Conservation (phyloP, 148 eudicot species). For the Rhododendron ovatum region DNA sequence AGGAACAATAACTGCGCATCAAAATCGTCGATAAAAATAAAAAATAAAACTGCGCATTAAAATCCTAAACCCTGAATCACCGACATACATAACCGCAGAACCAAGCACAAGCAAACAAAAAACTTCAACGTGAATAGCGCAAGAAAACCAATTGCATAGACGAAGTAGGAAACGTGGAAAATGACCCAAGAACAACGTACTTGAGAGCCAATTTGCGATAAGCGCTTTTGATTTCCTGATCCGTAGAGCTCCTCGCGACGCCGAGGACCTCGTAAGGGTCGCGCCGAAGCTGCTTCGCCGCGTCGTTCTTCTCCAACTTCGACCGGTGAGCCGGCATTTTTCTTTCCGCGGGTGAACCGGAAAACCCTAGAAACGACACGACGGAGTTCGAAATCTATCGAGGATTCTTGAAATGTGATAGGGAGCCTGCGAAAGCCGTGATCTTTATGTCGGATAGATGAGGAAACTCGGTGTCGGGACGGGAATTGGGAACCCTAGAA, state of each 20-base stretch:
- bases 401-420: background rate
- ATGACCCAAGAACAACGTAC: constrained; percentile 31
- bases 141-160: background rate
- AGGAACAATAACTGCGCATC: background rate
- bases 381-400: background rate
- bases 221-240: constrained; percentile 81
- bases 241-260: constrained; percentile 58
- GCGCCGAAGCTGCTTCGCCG: constrained; percentile 52
- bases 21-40: background rate
- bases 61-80: background rate
- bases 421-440: background rate
- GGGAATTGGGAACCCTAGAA: constrained; percentile 4
- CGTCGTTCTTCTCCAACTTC: constrained; percentile 45
- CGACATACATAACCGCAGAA: background rate
- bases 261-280: constrained; percentile 94
- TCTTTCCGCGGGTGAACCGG: background rate
- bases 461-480: background rate
- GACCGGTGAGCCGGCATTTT: constrained; percentile 61
- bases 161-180: background rate
- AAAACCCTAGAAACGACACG: constrained; percentile 13
- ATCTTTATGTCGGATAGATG: background rate
- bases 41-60: background rate
- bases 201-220: constrained; percentile 87
- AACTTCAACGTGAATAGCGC: background rate
- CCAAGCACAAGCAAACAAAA: background rate